phyloP scores from a whole-genome alignment of 2,329 filamentous ascomycete species.

The Sporothrix curviconia region DNA sequence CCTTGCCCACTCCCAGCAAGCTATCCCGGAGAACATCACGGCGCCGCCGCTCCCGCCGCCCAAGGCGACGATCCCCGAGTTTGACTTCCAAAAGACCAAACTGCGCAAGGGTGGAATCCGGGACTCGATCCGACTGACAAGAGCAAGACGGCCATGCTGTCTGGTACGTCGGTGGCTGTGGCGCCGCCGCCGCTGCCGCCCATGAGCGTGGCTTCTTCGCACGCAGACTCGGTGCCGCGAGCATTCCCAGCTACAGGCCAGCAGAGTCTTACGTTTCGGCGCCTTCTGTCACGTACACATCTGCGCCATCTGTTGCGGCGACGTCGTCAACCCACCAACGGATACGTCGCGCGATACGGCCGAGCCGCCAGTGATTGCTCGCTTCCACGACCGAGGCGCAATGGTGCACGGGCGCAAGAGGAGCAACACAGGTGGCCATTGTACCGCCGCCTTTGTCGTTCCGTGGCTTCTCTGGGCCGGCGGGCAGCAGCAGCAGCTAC shows the following conservation, averaged over 20 bases:
- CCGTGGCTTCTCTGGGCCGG: constrained; percentile 65
- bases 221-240: constrained; percentile 41
- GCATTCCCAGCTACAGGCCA: constrained; percentile 39
- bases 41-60: constrained; percentile 40
- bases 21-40: constrained; percentile 65
- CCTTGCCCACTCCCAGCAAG: constrained; percentile 80
- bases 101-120: constrained; percentile 57
- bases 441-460: constrained; percentile 64
- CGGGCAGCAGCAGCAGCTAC: constrained; percentile 32
- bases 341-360: constrained; percentile 55
- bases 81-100: constrained; percentile 43
- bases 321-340: constrained; percentile 35
- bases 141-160: constrained; percentile 41
- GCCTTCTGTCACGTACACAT: constrained; percentile 25
- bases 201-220: constrained; percentile 22
- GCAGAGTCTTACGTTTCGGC: constrained; percentile 32
- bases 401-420: constrained; percentile 70
- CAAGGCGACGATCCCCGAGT: constrained; percentile 45
- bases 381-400: constrained; percentile 48
- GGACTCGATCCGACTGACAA: constrained; percentile 86
- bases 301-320: constrained; percentile 20
- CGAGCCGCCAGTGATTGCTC: constrained; percentile 64
- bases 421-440: constrained; percentile 79
- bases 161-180: constrained; percentile 22
- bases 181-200: constrained; percentile 18